Percentiles rank a stretch among this genome's conserved stretches.
These are phyloP conservation scores for Ricinus communis DNA, from an alignment of 345 rosid genomes.

Conservation along the genomic window DNA sequence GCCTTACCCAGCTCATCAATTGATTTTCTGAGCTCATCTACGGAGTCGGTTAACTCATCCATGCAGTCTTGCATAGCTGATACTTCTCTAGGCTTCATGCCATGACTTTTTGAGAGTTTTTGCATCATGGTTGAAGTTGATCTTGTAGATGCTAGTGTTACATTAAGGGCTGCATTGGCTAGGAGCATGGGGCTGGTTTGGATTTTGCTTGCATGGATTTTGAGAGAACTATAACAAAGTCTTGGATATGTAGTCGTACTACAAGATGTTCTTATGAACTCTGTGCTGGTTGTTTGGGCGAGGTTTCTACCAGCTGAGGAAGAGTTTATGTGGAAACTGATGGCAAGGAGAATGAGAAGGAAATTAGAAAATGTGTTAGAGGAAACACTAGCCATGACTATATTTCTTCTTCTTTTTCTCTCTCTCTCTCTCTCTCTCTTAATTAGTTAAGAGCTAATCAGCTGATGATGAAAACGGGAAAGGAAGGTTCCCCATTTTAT, in stretches of 20 bases:
- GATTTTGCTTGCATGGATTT: conserved; percentile 50
- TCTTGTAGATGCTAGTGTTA: conserved; percentile 46
- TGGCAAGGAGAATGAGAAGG: conserved; percentile 21
- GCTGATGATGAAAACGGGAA: conserved; percentile 12
- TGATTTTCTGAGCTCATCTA: conserved; percentile 58
- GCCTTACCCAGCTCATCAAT: conserved; percentile 48
- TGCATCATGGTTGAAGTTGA: conserved; percentile 43
- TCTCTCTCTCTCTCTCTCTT: too few species aligned
- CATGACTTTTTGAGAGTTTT: conserved; percentile 40
- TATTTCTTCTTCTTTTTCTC: neutral
- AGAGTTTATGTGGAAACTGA: conserved; percentile 16
- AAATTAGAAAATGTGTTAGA: conserved; percentile 10
- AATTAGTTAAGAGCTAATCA: neutral
- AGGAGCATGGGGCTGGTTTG: conserved; percentile 68
- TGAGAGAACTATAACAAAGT: conserved; percentile 65
- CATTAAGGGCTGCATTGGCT: conserved; percentile 62
- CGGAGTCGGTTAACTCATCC: conserved; percentile 55
- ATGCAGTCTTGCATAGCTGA: conserved; percentile 66
- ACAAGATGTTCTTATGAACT: conserved; percentile 65
- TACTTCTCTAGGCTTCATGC: conserved; percentile 48
- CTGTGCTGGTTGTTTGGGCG: conserved; percentile 27
- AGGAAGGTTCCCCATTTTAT: conserved; percentile 20
- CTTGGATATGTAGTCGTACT: conserved; percentile 55
- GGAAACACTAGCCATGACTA: conserved; percentile 26
- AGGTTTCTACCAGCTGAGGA: conserved; percentile 29